Conservation (phyloP, 352 stramenopile species). For the Phytophthora litchii region DNA sequence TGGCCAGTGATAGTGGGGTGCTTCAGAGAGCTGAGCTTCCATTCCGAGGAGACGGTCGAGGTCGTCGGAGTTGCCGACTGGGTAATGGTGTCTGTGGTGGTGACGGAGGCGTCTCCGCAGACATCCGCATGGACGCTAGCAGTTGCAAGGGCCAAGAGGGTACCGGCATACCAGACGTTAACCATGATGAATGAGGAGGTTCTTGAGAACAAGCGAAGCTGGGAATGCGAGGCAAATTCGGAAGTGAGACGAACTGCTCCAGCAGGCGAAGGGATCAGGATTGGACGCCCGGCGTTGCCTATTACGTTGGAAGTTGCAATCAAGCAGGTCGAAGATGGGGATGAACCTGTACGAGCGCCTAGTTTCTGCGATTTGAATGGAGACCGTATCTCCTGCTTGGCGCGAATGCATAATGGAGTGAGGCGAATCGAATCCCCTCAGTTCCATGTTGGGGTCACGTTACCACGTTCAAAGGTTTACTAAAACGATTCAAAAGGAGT, state of each 20-base stretch:
- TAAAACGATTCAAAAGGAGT: slow-evolving; percentile 20
- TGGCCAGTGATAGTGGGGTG: slow-evolving; percentile 77
- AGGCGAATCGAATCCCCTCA: slow-evolving; percentile 15
- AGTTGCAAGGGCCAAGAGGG: slow-evolving; percentile 33
- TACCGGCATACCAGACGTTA: slow-evolving; percentile 42
- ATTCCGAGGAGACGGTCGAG: slow-evolving; percentile 18
- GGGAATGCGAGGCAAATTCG: slow-evolving; percentile 15
- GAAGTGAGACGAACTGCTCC: slow-evolving; percentile 26
- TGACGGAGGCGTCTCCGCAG: slow-evolving; percentile 43
- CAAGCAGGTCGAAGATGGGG: slow-evolving; percentile 15
- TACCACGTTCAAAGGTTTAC: not conserved
- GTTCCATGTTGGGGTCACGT: not conserved
- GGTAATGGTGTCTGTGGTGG: slow-evolving; percentile 12
- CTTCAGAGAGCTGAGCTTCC: slow-evolving; percentile 40
- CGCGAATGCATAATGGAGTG: slow-evolving; percentile 17
- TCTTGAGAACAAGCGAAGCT: slow-evolving; percentile 11
- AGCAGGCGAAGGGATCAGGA: slow-evolving; percentile 22
- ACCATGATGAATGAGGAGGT: slow-evolving; percentile 40
- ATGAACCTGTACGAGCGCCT: slow-evolving; percentile 3
- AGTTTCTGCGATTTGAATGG: slow-evolving; percentile 22
- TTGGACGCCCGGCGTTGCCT: slow-evolving; percentile 5
- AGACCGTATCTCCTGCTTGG: slow-evolving; percentile 21
- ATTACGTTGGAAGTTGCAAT: slow-evolving; percentile 9
- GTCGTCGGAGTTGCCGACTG: slow-evolving; percentile 21
- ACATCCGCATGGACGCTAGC: slow-evolving; percentile 30